Evolutionary conservation across 2,329 filamentous ascomycete species (phyloP), one percentile per base, ranked within the genome.

Genomic region (Teratosphaeria gauchensis): DNA sequence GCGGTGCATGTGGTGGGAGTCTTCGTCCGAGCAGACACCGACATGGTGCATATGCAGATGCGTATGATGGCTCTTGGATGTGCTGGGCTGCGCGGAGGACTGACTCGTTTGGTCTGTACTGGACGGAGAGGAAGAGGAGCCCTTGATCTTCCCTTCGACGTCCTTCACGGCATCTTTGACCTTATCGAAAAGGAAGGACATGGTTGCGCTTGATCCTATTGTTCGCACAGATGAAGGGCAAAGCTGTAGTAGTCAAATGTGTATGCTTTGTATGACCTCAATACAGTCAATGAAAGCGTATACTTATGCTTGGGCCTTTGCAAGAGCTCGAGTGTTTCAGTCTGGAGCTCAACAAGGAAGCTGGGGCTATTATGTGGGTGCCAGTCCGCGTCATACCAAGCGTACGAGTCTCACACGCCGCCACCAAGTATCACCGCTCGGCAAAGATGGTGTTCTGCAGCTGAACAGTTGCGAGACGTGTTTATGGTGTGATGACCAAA

Each of bases 81-180:
- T 24, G 28, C 21, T 21, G n/a, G 30, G 1, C n/a, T 57, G 55
- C 7, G 7, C 24, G 16, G 54, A 14, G 38, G 19, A 19, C n/a
- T 55, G 24, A 42, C 31, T 33, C 31, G n/a, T 24, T 35, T 19
- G 30, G 30, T 33, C 35, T 9, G 24, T 57, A 32, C 14, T 16
- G 35, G 35, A 38, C 14, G 2, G 35, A 16, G 7, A 2, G 12
- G 35, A 33, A 9, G 31, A 42, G 4, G 54, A 73, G n/a, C 76
- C 74, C 46, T 82, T 64, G 55, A 42, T 42, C 48, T 81, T 79
- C 30, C 73, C 72, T 52, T 81, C 79, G 55, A 81, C 69, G 32
- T 74, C 78, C 56, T 81, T 75, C 38, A 83, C 74, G 16, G 77
- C 74, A 21, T 74, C 74, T 66, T 84, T 80, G 52, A 84, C 67